These are phyloP conservation scores for Phialophora tarda DNA, from an alignment of 2,329 filamentous ascomycete genomes.

Conservation along the genomic window DNA sequence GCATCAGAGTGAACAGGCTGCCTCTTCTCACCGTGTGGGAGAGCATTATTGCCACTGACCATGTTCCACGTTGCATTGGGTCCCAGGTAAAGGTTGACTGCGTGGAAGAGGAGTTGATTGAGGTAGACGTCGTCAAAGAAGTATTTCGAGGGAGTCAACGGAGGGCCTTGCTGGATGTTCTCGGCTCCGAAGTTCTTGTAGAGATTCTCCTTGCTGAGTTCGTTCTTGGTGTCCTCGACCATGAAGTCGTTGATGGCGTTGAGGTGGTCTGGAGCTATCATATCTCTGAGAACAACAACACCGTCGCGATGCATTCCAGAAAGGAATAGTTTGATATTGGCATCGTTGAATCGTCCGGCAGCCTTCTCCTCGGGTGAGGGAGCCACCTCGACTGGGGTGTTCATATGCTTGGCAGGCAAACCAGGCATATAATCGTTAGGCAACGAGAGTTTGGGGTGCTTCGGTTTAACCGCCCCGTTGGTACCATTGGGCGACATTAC, in stretches of 20 bases:
- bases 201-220: slow-evolving; percentile 41
- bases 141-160: slow-evolving; percentile 27
- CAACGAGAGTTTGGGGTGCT: slow-evolving; percentile 15
- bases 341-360: slow-evolving; percentile 22
- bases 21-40: slow-evolving; percentile 45
- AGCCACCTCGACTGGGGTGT: slow-evolving; percentile 23
- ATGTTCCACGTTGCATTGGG: slow-evolving; percentile 43
- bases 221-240: slow-evolving; percentile 49
- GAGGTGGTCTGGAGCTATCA: slow-evolving; percentile 34
- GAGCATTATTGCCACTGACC: slow-evolving; percentile 45
- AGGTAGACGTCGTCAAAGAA: slow-evolving; percentile 41
- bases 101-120: slow-evolving; percentile 47
- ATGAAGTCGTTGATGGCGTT: slow-evolving; percentile 62
- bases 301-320: slow-evolving; percentile 43
- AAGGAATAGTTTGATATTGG: slow-evolving; percentile 28
- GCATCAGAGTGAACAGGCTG: slow-evolving; percentile 53
- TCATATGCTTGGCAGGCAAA: slow-evolving; percentile 23
- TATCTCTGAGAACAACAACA: slow-evolving; percentile 44
- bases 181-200: slow-evolving; percentile 43
- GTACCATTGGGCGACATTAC: slow-evolving; percentile 16
- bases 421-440: slow-evolving; percentile 22
- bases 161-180: slow-evolving; percentile 48
- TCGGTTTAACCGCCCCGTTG: slow-evolving; percentile 11
- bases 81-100: slow-evolving; percentile 45
- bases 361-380: slow-evolving; percentile 18